A percentile compares a stretch with the other conserved stretches of the same genome.
phyloP scores from a whole-genome alignment of 441 rosid species.

The Populus hybrid region DNA sequence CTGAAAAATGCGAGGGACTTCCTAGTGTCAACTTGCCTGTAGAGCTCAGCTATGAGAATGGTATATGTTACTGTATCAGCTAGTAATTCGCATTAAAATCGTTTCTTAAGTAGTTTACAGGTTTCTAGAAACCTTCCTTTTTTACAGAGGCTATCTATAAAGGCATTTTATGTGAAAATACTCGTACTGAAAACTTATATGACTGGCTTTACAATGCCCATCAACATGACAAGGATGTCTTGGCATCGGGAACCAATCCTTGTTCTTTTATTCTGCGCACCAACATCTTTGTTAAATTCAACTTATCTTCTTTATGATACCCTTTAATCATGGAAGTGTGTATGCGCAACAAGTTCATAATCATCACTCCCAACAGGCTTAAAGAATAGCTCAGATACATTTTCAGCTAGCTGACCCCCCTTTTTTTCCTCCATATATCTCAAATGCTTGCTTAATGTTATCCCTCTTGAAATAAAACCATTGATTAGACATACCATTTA shows the following conservation, averaged over 20 bases:
- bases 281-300: constrained; percentile 86
- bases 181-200: constrained; percentile 51
- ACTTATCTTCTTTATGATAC: constrained; percentile 71
- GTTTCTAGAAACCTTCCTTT: constrained; percentile 67
- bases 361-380: constrained; percentile 77
- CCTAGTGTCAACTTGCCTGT: constrained; percentile 42
- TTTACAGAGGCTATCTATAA: constrained; percentile 55
- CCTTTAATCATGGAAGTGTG: constrained; percentile 84
- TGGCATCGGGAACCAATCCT: constrained; percentile 61
- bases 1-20: constrained; percentile 55
- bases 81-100: constrained; percentile 44
- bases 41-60: constrained; percentile 75
- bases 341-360: constrained; percentile 73
- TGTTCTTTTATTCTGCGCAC: constrained; percentile 78
- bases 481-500: constrained; percentile 75
- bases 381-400: constrained; percentile 75
- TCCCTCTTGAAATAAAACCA: constrained; percentile 71
- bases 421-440: constrained; percentile 74
- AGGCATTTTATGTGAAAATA: constrained; percentile 56
- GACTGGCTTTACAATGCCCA: constrained; percentile 83
- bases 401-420: constrained; percentile 91
- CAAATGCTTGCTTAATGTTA: constrained; percentile 81
- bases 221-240: constrained; percentile 65
- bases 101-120: constrained; percentile 48
- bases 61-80: constrained; percentile 78